Percentiles rank a stretch among this genome's conserved stretches.
phyloP scores from a whole-genome alignment of 2,329 filamentous ascomycete species.

The Huntiella bhutanensis region DNA sequence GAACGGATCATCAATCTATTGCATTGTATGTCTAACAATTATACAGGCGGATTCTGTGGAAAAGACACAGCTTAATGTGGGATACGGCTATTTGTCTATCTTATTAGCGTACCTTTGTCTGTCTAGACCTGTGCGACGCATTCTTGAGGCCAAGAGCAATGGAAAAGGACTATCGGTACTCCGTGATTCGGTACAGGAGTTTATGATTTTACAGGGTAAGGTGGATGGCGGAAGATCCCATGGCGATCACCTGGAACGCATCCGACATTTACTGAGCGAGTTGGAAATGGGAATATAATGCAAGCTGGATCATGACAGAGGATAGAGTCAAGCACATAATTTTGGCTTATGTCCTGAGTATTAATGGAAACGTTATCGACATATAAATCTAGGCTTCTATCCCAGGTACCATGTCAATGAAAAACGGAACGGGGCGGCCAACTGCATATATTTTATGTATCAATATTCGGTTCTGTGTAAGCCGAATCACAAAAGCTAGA shows the following conservation, averaged over 20 bases:
- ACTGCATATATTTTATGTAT: no score
- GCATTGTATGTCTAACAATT: conserved; percentile 11
- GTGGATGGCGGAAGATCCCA: conserved; percentile 24
- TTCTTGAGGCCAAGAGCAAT: conserved; percentile 24
- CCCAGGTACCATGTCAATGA: no score
- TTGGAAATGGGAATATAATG: conserved; percentile 14
- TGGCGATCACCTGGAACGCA: conserved; percentile 18
- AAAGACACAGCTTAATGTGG: conserved; percentile 62
- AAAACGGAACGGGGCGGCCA: no score
- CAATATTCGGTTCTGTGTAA: no score
- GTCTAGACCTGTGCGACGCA: conserved; percentile 24
- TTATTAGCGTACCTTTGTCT: conserved; percentile 67
- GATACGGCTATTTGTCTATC: conserved; percentile 70
- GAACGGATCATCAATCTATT: neutral
- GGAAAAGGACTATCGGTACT: conserved; percentile 27
- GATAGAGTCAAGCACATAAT: no score
- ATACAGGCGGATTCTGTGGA: conserved; percentile 48
- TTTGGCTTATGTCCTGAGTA: no score
- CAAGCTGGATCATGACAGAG: neutral
- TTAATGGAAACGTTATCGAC: no score
- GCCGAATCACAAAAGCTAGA: no score
- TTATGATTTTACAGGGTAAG: conserved; percentile 31
- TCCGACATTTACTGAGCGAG: conserved; percentile 21
- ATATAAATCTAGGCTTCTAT: no score
- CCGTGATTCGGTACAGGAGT: conserved; percentile 34